These are phyloP conservation scores for Chlorella sorokiniana DNA, from an alignment of 139 green algal species.

Conservation along the genomic window DNA sequence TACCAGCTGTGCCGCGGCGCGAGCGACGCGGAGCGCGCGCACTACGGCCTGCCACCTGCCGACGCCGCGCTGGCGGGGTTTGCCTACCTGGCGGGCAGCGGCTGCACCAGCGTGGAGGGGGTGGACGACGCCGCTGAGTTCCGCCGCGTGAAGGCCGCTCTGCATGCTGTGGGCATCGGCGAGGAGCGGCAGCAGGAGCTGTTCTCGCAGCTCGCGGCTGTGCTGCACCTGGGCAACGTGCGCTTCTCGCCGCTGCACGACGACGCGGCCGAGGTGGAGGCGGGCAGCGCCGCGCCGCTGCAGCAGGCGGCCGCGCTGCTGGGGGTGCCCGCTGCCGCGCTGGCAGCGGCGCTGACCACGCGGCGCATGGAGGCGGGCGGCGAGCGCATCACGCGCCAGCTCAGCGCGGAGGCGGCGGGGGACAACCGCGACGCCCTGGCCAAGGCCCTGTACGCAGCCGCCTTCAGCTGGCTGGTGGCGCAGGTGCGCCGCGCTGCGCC, in stretches of 20 bases:
- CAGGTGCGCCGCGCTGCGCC: conserved; percentile 36
- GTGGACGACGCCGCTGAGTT: conserved; percentile 80
- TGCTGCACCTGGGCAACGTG: conserved; percentile 91
- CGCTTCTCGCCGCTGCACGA: conserved; percentile 58
- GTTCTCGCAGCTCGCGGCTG: conserved; percentile 70
- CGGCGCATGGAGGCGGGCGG: conserved; percentile 58
- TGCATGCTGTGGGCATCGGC: conserved; percentile 84
- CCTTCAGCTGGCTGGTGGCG: conserved; percentile 78
- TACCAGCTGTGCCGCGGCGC: conserved; percentile 89
- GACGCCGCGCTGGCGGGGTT: conserved; percentile 50
- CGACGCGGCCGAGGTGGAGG: conserved; percentile 19
- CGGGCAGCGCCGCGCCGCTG: conserved; percentile 34
- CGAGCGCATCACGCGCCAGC: conserved; percentile 66
- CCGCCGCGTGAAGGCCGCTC: conserved; percentile 64
- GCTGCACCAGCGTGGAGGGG: conserved; percentile 70
- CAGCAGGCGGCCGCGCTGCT: conserved; percentile 50
- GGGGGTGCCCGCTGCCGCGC: conserved; percentile 38
- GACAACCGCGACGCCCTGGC: conserved; percentile 75
- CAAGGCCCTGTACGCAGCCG: conserved; percentile 78
- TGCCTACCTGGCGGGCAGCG: conserved; percentile 62
- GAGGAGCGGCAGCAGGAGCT: conserved; percentile 59
- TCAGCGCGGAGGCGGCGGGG: conserved; percentile 61
- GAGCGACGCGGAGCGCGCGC: conserved; percentile 44
- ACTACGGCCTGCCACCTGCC: conserved; percentile 21
- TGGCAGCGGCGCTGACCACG: conserved; percentile 58